These are phyloP conservation scores for Colletotrichum simmondsii DNA, from an alignment of 2,329 filamentous ascomycete genomes.

Conservation along the genomic window DNA sequence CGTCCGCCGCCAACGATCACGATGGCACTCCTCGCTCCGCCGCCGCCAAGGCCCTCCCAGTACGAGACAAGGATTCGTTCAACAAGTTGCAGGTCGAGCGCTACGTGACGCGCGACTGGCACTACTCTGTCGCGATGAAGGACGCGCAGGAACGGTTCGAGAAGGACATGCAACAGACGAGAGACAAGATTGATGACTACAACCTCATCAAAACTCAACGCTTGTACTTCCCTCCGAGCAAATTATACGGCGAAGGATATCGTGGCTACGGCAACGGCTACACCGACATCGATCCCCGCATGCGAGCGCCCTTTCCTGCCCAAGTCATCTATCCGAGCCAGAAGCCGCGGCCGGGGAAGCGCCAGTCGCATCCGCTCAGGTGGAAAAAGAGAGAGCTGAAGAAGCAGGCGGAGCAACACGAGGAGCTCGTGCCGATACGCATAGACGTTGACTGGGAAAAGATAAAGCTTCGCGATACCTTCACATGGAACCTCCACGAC, in stretches of 20 bases:
- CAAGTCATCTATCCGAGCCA: constrained; percentile 80
- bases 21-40: constrained; percentile 34
- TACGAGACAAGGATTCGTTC: constrained; percentile 68
- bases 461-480: constrained; percentile 94
- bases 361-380: constrained; percentile 78
- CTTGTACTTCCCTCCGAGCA: constrained; percentile 65
- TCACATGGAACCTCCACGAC: constrained; percentile 98
- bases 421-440: constrained; percentile 91
- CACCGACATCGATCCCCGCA: constrained; percentile 66
- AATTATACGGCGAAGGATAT: constrained; percentile 80
- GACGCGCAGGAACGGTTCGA: constrained; percentile 64
- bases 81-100: constrained; percentile 64
- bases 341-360: constrained; percentile 80
- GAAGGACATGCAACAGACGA: constrained; percentile 70
- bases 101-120: constrained; percentile 63
- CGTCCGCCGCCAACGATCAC: constrained; percentile 35
- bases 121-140: constrained; percentile 63
- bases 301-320: constrained; percentile 30
- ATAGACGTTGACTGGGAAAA: constrained; percentile 97
- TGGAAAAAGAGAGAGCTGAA: constrained; percentile 83
- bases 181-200: constrained; percentile 78
- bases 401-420: constrained; percentile 87
- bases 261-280: constrained; percentile 88
- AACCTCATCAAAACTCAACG: constrained; percentile 66
- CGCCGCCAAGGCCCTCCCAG: constrained; percentile 43